Conservation (phyloP, 495 filamentous ascomycete species). For the Aspergillus haitiensis region DNA sequence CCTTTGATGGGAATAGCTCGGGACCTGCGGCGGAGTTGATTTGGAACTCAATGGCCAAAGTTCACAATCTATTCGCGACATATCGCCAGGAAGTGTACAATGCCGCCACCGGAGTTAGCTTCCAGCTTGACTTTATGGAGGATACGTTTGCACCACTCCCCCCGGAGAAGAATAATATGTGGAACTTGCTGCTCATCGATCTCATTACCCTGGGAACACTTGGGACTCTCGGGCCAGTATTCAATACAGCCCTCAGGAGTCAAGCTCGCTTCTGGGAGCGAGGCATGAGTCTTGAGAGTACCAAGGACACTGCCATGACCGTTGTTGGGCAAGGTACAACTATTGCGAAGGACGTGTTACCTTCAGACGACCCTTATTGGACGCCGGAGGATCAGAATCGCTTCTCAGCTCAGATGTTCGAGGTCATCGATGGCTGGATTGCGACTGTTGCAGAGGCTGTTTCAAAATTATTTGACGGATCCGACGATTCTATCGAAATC, state of each 20-base stretch:
- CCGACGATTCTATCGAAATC: conserved; percentile 10
- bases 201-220: conserved; percentile 28
- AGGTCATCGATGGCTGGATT: conserved; percentile 26
- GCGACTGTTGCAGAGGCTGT: not conserved
- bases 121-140: conserved; percentile 21
- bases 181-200: conserved; percentile 28
- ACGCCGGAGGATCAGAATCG: conserved; percentile 13
- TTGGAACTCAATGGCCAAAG: conserved; percentile 1
- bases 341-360: conserved; percentile 4
- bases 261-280: not conserved
- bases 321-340: conserved; percentile 1
- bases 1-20: not conserved
- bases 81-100: not conserved
- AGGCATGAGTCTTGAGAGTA: not conserved
- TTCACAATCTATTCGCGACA: not conserved
- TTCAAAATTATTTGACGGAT: not conserved
- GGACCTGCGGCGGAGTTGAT: not conserved
- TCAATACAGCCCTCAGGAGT: conserved; percentile 17
- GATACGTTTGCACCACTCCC: conserved; percentile 35
- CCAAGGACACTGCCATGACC: conserved; percentile 3
- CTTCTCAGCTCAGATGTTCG: conserved; percentile 28
- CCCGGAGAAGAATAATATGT: conserved; percentile 20
- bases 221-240: conserved; percentile 24
- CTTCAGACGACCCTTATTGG: not conserved
- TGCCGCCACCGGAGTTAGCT: not conserved